Evolutionary conservation across 1,284 basidiomycete species (phyloP), one percentile per base, ranked within the genome.

Genomic region (Veloporphyrellus conicus): DNA sequence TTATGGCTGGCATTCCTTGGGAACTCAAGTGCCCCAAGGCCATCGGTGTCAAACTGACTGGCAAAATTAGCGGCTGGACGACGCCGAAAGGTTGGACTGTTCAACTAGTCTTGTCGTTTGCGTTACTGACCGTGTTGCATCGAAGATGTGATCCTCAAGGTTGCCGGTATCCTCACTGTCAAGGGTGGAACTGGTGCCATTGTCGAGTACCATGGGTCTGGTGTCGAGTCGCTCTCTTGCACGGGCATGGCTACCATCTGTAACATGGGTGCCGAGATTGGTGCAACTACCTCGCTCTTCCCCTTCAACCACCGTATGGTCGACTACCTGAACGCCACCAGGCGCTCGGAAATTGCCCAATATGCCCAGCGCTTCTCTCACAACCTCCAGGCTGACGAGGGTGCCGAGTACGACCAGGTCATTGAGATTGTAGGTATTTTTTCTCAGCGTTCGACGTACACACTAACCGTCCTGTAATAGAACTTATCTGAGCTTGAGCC

Each of bases 241-340:
- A 99, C 95, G 41, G 96, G 95, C 76, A 98, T 98, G 95, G 96
- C 91, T 52, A 99, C 95, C 44, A 93, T 96, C 62, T 98, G 95
- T 74, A 99, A 98, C 84, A 99, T 98, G 95, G 96, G 96, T 81
- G 96, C 96, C 65, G 95, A 99, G 75, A 98, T 99, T 63, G 95
- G 96, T 71, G 95, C 95, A 43, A 99, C 95, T 36, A 98, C 96
- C 44, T 98, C 95, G 16, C 73, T 98, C 62, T 99, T 99, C 92
- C 96, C 96, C 61, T 99, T 89, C 87, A 99, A 98, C 79, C 71
- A 76, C 60, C 91, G 93, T 64, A 98, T 98, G 94, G 79, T 70
- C 62, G 81, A 86, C 69, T 99, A 97, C 76, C 79, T 99, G 66
- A 81, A 90, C 54, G 93, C 94, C 38, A 99, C 96, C 60, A 90